Evolutionary conservation across 768 basidiomycete species (phyloP).

Genomic region (Amanita subjunquillea): DNA sequence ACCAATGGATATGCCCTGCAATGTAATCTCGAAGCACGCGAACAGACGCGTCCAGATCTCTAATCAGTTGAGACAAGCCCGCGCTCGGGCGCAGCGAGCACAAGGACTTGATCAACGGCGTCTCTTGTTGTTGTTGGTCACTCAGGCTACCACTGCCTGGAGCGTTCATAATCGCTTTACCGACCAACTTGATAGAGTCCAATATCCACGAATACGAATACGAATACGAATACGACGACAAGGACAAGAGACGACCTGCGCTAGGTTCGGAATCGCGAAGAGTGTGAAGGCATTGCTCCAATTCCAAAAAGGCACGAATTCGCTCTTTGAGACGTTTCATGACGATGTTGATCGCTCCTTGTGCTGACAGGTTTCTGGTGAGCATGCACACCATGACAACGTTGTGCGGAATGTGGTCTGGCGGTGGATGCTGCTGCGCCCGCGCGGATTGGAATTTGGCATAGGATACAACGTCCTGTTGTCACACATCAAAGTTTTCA

Average conservation of each 20-base stretch:
- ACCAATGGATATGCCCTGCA: slow-evolving; percentile 51
- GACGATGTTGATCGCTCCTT: slow-evolving; percentile 36
- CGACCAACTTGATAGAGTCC: neutral
- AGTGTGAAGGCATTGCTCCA: slow-evolving; percentile 15
- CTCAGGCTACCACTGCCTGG: neutral
- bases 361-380: slow-evolving; percentile 31
- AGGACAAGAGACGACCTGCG: neutral
- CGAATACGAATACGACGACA: too few species aligned
- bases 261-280: slow-evolving; percentile 10
- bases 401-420: slow-evolving; percentile 24
- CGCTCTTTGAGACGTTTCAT: slow-evolving; percentile 27
- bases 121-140: slow-evolving; percentile 1
- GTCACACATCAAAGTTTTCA: neutral
- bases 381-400: slow-evolving; percentile 39
- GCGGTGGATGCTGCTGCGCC: slow-evolving; percentile 12
- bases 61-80: slow-evolving; percentile 8
- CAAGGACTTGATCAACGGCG: slow-evolving; percentile 5
- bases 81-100: neutral
- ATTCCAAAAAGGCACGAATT: slow-evolving; percentile 22
- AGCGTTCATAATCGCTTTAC: neutral
- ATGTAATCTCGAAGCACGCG: slow-evolving; percentile 46
- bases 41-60: slow-evolving; percentile 23
- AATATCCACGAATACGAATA: slow-evolving; percentile 2
- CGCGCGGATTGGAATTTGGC: slow-evolving; percentile 28
- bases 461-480: slow-evolving; percentile 51